These are phyloP conservation scores for Mycena leptocephala DNA, from an alignment of 768 basidiomycete species.

Conservation along the genomic window DNA sequence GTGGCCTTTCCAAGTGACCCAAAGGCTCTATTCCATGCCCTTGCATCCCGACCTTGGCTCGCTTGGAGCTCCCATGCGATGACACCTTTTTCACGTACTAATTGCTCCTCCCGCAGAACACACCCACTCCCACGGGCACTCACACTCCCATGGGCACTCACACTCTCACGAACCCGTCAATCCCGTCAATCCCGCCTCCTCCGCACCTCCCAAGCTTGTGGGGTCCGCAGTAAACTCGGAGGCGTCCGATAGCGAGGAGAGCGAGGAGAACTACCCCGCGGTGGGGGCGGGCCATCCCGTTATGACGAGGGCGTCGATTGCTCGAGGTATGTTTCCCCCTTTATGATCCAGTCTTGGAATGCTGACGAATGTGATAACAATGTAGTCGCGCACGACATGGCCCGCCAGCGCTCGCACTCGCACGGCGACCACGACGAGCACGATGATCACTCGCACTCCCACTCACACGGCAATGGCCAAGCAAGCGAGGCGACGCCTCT, in stretches of 20 bases:
- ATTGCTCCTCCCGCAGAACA: too few relatives aligned
- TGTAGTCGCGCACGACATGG: constrained; percentile 88
- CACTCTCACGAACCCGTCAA: constrained; percentile 64
- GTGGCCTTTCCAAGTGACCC: too few relatives aligned
- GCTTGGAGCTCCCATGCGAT: too few relatives aligned
- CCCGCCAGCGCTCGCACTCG: constrained; percentile 52
- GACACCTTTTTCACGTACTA: too few relatives aligned
- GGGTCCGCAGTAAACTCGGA: not conserved
- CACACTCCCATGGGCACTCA: constrained; percentile 56
- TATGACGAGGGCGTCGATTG: constrained; percentile 37
- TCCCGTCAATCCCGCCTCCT: too few relatives aligned
- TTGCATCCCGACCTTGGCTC: too few relatives aligned
- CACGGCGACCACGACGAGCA: constrained; percentile 30
- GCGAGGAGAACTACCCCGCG: not conserved
- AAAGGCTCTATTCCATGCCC: too few relatives aligned
- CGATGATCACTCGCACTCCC: too few relatives aligned
- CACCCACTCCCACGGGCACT: too few relatives aligned
- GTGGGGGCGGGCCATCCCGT: too few relatives aligned
- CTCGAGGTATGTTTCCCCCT: constrained; percentile 50
- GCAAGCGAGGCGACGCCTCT: constrained; percentile 10
- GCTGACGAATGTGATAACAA: constrained; percentile 40
- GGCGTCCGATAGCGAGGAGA: not conserved
- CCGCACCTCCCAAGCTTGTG: not conserved
- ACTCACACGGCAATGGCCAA: too few relatives aligned
- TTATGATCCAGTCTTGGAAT: constrained; percentile 61